Base-by-base conservation (phyloP, 495 filamentous ascomycete genomes). In the Tuber calosporum region DNA sequence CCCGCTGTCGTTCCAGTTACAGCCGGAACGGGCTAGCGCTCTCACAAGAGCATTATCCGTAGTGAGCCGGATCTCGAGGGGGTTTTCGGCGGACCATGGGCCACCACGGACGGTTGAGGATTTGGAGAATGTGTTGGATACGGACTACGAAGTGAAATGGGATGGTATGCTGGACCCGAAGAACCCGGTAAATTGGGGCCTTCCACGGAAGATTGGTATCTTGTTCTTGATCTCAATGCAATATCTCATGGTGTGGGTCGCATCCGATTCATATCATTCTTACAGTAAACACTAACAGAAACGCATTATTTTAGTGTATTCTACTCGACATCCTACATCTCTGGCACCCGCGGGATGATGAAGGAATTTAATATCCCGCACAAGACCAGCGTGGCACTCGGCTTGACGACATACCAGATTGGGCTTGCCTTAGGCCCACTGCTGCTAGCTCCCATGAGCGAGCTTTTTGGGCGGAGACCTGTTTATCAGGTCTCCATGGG, bases 301-400 rank as follows among this genome's bases (percentile, higher is more conserved):
- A 41, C 58, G 20, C 39, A 34, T 69, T 8, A 69, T 39, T 40
- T 13, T 72, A 87, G 87, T 40, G 90, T 97, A 37, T 83, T 96
- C n/a, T 95, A 94, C 82, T 92, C 89, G 20, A 96, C 93, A 3
- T 91, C 89, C 72, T 96, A 94, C 82, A 91, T 92, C 22, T 87
- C 90, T 0, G 89, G 88, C 41, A 86, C 88, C 36, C 84, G 88
- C 0, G 88, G 89, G 1, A 86, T 96, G 81, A 88, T 89, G 83
- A 81, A 85, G 26, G 87, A 91, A 70, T 96, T 92, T 79, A 79
- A 84, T 68, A 84, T 89, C 41, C 75, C 78, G 6, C 86, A 83
- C 19, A 82, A 86, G 53, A 86, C 88, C 0, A 77, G 91, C 38
- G 87, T 88, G 20, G 91, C 92, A 1, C 84, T 96, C 9, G 93